Evolutionary conservation across 2,329 filamentous ascomycete species (phyloP).

Genomic region (Ophiostoma triangulosporum): DNA sequence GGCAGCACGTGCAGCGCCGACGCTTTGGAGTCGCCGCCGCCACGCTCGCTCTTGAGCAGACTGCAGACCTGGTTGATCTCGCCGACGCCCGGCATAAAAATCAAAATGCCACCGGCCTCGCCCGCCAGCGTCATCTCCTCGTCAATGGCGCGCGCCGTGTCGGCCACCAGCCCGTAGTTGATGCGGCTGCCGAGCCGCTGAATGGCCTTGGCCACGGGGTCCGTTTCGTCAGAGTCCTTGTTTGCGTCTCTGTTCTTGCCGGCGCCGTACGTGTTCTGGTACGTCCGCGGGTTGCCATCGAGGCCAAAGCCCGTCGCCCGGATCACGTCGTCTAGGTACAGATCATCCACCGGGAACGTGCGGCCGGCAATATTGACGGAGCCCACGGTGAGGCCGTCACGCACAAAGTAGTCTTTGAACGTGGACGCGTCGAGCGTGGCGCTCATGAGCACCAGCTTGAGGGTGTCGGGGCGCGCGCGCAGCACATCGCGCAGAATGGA

Average conservation of each 20-base stretch:
- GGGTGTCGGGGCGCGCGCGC: slow-evolving; percentile 49
- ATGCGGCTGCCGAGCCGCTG: slow-evolving; percentile 67
- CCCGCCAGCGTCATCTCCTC: slow-evolving; percentile 49
- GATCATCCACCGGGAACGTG: slow-evolving; percentile 81
- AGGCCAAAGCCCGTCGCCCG: slow-evolving; percentile 59
- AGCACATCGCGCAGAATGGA: slow-evolving; percentile 77
- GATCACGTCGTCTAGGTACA: slow-evolving; percentile 79
- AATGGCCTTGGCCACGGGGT: slow-evolving; percentile 55
- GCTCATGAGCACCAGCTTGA: slow-evolving; percentile 92
- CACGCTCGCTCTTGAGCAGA: slow-evolving; percentile 43
- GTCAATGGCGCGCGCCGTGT: slow-evolving; percentile 73
- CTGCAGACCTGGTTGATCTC: slow-evolving; percentile 78
- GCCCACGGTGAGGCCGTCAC: slow-evolving; percentile 54
- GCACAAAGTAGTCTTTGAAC: slow-evolving; percentile 73
- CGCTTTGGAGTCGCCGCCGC: slow-evolving; percentile 26
- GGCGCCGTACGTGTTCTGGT: neutral
- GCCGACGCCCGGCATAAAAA: slow-evolving; percentile 83
- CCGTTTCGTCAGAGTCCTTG: slow-evolving; percentile 20
- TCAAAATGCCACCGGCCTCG: slow-evolving; percentile 76
- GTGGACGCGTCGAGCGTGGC: slow-evolving; percentile 82
- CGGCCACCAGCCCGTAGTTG: slow-evolving; percentile 77
- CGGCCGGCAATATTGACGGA: slow-evolving; percentile 76
- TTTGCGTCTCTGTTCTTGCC: neutral
- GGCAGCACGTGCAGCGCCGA: slow-evolving; percentile 58
- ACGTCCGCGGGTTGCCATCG: slow-evolving; percentile 14